Evolutionary conservation across 2,329 filamentous ascomycete species (phyloP).

Genomic region (Aureobasidium sp.): DNA sequence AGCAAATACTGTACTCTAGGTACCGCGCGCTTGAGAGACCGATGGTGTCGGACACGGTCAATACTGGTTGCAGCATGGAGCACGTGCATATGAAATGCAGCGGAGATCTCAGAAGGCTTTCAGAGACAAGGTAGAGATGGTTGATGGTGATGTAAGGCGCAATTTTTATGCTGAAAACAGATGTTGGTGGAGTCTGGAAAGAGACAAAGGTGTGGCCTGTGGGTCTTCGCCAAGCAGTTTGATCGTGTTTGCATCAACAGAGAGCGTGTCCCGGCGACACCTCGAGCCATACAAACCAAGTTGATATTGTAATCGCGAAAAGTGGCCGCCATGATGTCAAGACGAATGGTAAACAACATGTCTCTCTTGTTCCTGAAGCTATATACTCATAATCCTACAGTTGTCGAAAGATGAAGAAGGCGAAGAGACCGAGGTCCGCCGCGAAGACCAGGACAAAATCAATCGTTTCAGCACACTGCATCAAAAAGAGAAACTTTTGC

Average conservation of each 20-base stretch:
- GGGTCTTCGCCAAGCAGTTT: conserved; percentile 1
- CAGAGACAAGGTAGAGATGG: neutral
- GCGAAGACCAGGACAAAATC: conserved; percentile 98
- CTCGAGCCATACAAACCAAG: neutral
- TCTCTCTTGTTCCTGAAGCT: neutral
- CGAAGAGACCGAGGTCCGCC: conserved; percentile 85
- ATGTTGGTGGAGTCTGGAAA: neutral
- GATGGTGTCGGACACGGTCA: no score
- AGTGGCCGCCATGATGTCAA: conserved; percentile 18
- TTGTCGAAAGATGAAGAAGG: conserved; percentile 89
- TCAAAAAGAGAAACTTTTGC: conserved; percentile 67
- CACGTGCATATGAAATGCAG: no score
- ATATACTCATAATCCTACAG: conserved; percentile 38
- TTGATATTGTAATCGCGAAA: neutral
- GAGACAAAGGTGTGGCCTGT: neutral
- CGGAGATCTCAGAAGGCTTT: neutral
- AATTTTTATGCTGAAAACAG: neutral
- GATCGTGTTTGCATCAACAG: conserved; percentile 7
- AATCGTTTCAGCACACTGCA: conserved; percentile 94
- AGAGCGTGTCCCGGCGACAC: neutral
- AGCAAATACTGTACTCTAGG: no score
- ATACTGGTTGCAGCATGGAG: no score
- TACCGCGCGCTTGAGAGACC: no score
- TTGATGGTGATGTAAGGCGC: neutral
- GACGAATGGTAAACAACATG: conserved; percentile 33